Evolutionary conservation across 176 grass and related monocot genomes (phyloP).

Genomic region (Coix lacrymajobi): DNA sequence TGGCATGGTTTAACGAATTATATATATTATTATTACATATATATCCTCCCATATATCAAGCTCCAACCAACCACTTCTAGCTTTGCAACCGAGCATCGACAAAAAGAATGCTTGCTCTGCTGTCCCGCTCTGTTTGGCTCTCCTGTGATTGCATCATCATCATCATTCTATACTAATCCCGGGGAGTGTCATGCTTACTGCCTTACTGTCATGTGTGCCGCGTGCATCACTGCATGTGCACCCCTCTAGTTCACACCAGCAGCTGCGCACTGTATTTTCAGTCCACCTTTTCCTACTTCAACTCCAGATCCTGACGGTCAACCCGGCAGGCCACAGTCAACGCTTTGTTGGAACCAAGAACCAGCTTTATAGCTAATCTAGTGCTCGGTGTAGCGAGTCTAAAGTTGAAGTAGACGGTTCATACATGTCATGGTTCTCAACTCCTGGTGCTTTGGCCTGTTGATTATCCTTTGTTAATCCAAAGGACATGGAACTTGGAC

Average conservation of each 20-base stretch:
- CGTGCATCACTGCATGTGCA: not conserved
- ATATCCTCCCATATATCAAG: not conserved
- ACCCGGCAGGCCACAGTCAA: not conserved
- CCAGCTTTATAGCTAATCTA: not conserved
- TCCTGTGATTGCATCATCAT: not conserved
- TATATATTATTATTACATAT: not conserved
- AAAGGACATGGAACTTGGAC: not conserved
- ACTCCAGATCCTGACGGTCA: not conserved
- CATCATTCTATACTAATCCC: not conserved
- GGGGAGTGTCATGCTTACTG: not conserved
- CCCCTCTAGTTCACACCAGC: not conserved
- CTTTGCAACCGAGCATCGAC: slow-evolving; percentile 9
- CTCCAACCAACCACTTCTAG: slow-evolving; percentile 1
- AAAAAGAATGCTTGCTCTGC: slow-evolving; percentile 7
- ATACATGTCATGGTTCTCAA: not conserved
- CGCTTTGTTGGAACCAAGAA: not conserved
- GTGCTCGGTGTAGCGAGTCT: not conserved
- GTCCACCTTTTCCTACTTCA: not conserved
- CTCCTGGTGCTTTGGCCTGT: not conserved
- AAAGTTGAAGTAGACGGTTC: not conserved
- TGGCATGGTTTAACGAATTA: not conserved
- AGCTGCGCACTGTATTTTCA: not conserved
- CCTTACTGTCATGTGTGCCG: not conserved
- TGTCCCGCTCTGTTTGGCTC: not conserved
- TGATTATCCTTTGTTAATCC: not conserved